phyloP scores from a whole-genome alignment of 805 yeast species.

The Candida suzukii region DNA sequence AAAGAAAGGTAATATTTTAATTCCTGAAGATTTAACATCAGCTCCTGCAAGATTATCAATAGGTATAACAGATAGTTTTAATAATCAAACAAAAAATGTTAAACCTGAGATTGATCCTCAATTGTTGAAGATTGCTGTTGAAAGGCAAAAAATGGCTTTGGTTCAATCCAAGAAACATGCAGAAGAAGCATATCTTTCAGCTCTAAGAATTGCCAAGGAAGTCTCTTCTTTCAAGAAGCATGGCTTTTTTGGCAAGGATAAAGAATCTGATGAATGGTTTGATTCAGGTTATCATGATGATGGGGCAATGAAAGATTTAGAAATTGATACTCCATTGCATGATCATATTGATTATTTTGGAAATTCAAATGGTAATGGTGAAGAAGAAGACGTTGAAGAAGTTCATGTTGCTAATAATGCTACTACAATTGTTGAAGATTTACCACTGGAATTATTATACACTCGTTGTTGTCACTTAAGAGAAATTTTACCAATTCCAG shows the following conservation, averaged over 20 bases:
- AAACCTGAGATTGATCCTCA: slow-evolving; percentile 31
- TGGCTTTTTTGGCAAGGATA: slow-evolving; percentile 2
- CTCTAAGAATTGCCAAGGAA: slow-evolving; percentile 62
- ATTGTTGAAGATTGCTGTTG: slow-evolving; percentile 51
- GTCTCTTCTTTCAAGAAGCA: slow-evolving; percentile 38
- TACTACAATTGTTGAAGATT: slow-evolving; percentile 6
- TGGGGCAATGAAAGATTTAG: slow-evolving; percentile 22
- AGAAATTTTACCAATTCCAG: slow-evolving; percentile 43
- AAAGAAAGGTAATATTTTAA: slow-evolving; percentile 43
- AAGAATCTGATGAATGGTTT: slow-evolving; percentile 20
- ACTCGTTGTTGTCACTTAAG: slow-evolving; percentile 43
- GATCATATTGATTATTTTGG: slow-evolving; percentile 32
- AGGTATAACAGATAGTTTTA: slow-evolving; percentile 53
- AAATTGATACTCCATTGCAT: slow-evolving; percentile 66
- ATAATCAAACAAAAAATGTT: slow-evolving; percentile 21
- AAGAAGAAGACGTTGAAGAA: slow-evolving; percentile 8
- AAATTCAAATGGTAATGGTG: slow-evolving; percentile 2
- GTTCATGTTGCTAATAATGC: slow-evolving; percentile 25
- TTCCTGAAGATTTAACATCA: slow-evolving; percentile 61
- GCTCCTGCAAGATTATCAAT: slow-evolving; percentile 58
- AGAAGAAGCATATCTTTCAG: slow-evolving; percentile 67
- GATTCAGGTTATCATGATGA: slow-evolving; percentile 13
- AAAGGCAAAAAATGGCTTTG: slow-evolving; percentile 45
- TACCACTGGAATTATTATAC: slow-evolving; percentile 42
- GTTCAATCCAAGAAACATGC: slow-evolving; percentile 67